These are phyloP conservation scores for Hevea brasiliensis DNA, from an alignment of 345 rosid species.

Conservation along the genomic window DNA sequence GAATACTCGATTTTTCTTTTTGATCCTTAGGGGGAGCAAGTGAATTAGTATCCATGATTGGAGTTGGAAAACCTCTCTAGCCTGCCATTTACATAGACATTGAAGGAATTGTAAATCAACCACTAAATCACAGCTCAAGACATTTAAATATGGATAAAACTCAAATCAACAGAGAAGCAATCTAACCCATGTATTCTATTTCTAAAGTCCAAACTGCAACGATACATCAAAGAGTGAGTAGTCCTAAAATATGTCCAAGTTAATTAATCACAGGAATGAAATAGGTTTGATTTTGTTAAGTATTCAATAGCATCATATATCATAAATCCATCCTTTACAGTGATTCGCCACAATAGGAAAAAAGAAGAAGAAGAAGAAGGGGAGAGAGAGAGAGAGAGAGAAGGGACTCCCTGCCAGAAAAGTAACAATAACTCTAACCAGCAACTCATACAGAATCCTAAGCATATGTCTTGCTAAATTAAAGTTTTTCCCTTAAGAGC, in stretches of 20 bases:
- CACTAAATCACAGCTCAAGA: not conserved
- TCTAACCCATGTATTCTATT: not conserved
- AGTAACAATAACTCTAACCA: no score
- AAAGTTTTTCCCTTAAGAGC: not conserved
- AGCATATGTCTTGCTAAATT: not conserved
- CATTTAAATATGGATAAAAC: not conserved
- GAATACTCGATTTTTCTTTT: conserved; percentile 45
- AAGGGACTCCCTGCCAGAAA: not conserved
- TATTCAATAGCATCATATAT: no score
- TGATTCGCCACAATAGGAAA: not conserved
- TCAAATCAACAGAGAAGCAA: not conserved
- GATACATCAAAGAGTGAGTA: not conserved
- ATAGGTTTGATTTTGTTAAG: not conserved
- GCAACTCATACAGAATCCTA: not conserved
- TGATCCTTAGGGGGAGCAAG: conserved; percentile 34
- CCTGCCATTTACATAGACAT: conserved; percentile 14
- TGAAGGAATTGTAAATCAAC: not conserved
- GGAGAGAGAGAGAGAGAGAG: not conserved
- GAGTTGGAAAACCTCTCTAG: conserved; percentile 21
- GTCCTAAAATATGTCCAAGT: not conserved
- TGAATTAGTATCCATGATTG: conserved; percentile 36
- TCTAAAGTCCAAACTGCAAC: not conserved
- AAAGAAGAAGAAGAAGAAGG: not conserved
- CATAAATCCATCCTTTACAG: not conserved
- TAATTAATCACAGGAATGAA: not conserved